Percentiles rank a stretch among this genome's conserved stretches.
These are phyloP conservation scores for Phytophthora pinifolia DNA, from an alignment of 352 stramenopile genomes.

Conservation along the genomic window DNA sequence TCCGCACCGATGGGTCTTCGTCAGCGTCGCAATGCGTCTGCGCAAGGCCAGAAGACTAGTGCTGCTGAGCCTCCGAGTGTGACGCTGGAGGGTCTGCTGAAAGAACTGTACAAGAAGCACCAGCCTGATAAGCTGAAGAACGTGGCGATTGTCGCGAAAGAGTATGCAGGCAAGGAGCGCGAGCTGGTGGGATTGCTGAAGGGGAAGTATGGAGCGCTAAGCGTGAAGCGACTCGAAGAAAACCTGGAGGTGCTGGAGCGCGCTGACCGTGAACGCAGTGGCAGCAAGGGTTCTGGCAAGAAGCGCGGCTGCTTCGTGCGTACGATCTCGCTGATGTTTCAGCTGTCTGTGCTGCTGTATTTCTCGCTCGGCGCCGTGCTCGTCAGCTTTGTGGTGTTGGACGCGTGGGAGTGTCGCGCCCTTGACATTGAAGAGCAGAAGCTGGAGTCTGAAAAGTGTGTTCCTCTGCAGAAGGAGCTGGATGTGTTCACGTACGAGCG, in stretches of 20 bases:
- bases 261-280: constrained; percentile 6
- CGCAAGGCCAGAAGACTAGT: constrained; percentile 5
- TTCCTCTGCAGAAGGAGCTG: constrained; percentile 31
- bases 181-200: constrained; percentile 62
- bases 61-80: constrained; percentile 17
- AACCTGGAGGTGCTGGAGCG: constrained; percentile 49
- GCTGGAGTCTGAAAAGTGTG: constrained; percentile 27
- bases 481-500: constrained; percentile 33
- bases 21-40: constrained; percentile 21
- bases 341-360: constrained; percentile 30
- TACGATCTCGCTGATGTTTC: constrained; percentile 34
- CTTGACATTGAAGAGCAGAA: constrained; percentile 26
- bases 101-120: constrained; percentile 73
- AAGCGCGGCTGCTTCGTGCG: constrained; percentile 32
- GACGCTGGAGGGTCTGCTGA: constrained; percentile 57
- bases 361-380: constrained; percentile 34
- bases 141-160: constrained; percentile 47
- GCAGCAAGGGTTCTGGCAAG: constrained; percentile 12
- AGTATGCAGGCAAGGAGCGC: constrained; percentile 68
- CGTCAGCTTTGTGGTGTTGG: constrained; percentile 33
- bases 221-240: constrained; percentile 70
- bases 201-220: constrained; percentile 72
- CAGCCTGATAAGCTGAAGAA: constrained; percentile 77
- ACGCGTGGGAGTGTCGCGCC: constrained; percentile 35
- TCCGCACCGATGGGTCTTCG: constrained; percentile 24